A percentile compares a stretch with the other conserved stretches of the same genome.
Conservation (phyloP, 768 basidiomycete species). For the Naganishia antarctica region DNA sequence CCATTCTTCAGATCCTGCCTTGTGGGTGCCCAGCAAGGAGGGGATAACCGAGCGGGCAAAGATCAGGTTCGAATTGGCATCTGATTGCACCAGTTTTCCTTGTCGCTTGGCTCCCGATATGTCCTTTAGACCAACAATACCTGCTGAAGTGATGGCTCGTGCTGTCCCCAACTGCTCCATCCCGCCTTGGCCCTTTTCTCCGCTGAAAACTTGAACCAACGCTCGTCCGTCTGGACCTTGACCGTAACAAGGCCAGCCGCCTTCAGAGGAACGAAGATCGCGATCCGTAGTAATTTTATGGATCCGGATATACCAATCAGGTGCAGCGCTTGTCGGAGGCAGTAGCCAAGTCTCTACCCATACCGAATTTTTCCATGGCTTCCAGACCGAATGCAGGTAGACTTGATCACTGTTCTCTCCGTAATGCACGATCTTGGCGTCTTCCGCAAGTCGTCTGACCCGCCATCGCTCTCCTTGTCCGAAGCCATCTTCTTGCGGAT, state of each 20-base stretch:
- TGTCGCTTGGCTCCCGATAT: conserved; percentile 47
- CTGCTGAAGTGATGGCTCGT: conserved; percentile 59
- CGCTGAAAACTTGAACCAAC: conserved; percentile 54
- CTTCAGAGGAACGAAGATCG: conserved; percentile 61
- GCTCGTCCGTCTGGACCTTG: conserved; percentile 62
- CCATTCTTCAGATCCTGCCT: conserved; percentile 55
- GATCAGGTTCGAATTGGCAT: conserved; percentile 69
- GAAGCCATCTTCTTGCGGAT: conserved; percentile 48
- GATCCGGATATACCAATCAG: conserved; percentile 66
- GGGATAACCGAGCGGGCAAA: conserved; percentile 65
- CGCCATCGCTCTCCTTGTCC: conserved; percentile 66
- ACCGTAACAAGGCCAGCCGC: conserved; percentile 67
- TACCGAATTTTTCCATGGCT: conserved; percentile 64
- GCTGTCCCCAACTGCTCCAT: conserved; percentile 54
- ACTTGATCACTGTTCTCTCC: conserved; percentile 49
- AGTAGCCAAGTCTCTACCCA: conserved; percentile 70
- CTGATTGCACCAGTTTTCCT: conserved; percentile 59
- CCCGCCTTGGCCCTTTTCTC: conserved; percentile 54
- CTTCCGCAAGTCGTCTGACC: conserved; percentile 60
- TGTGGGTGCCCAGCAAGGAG: conserved; percentile 57
- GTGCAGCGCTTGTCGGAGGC: conserved; percentile 58
- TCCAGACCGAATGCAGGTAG: conserved; percentile 67
- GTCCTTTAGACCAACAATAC: conserved; percentile 62
- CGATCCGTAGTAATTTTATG: conserved; percentile 60
- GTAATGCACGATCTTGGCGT: conserved; percentile 51